phyloP scores from a whole-genome alignment of 495 filamentous ascomycete genomes.

The Cercophora newfieldiana region DNA sequence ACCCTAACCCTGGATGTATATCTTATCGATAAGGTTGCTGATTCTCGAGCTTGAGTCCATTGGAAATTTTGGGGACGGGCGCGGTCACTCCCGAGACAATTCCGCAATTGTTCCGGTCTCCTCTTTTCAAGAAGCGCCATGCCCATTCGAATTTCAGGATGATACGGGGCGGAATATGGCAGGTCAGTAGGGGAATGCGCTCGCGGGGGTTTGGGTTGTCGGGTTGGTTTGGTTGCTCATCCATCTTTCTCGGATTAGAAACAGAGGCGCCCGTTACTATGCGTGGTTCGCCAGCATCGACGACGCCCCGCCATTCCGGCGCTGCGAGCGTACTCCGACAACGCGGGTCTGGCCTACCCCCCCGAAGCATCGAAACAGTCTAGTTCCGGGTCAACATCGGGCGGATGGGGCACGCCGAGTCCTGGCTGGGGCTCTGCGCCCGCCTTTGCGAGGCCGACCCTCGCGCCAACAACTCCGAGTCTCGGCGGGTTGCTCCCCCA shows the following conservation, averaged over 20 bases:
- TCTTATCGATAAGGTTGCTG: neutral
- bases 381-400: neutral
- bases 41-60: neutral
- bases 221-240: neutral
- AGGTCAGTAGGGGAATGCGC: slow-evolving; percentile 23
- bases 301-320: neutral
- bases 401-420: neutral
- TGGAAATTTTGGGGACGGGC: slow-evolving; percentile 28
- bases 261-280: slow-evolving; percentile 20
- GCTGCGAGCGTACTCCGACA: neutral
- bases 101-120: neutral
- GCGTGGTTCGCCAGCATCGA: slow-evolving; percentile 28
- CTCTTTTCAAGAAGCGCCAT: slow-evolving; percentile 25
- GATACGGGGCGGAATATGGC: slow-evolving; percentile 39
- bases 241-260: slow-evolving; percentile 16
- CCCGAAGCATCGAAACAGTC: too few relatives aligned
- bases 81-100: neutral
- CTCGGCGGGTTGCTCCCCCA: slow-evolving; percentile 14
- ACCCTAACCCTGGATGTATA: neutral
- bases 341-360: neutral
- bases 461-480: neutral
- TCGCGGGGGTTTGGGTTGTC: neutral
- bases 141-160: slow-evolving; percentile 27
- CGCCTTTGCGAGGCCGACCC: neutral
- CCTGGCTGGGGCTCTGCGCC: neutral